A percentile compares a stretch with the other conserved stretches of the same genome.
phyloP scores from a whole-genome alignment of 148 eudicot genomes.

The Hydrangea macrophylla region DNA sequence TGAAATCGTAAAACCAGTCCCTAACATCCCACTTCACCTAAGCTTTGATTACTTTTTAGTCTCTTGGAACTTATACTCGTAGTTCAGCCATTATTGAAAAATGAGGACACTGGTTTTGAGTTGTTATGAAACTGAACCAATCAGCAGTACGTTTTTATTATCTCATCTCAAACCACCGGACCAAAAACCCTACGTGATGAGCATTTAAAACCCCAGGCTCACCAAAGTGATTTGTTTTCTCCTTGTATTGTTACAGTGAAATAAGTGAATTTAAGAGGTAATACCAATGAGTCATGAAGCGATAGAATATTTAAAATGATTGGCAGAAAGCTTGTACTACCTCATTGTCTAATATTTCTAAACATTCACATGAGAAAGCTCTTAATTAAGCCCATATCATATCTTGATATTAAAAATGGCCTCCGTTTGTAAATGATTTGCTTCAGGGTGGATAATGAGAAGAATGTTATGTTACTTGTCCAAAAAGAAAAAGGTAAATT shows the following conservation, averaged over 20 bases:
- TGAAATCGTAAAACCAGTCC: neutral
- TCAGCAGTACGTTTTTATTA: too few species aligned
- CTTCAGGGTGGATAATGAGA: neutral
- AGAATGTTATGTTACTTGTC: neutral
- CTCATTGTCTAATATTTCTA: neutral
- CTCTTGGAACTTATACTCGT: too few species aligned
- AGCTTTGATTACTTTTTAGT: neutral
- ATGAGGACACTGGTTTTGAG: neutral
- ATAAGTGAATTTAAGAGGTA: too few species aligned
- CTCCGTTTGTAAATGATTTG: neutral
- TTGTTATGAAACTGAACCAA: neutral
- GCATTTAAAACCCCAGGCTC: too few species aligned
- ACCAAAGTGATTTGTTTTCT: too few species aligned
- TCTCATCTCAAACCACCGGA: too few species aligned
- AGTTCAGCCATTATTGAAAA: neutral
- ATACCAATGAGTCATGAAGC: too few species aligned
- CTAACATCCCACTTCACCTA: neutral
- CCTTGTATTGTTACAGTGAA: too few species aligned
- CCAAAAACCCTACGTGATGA: too few species aligned
- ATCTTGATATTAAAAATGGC: constrained; percentile 1
- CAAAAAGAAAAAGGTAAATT: neutral
- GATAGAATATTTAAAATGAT: neutral
- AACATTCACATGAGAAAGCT: neutral
- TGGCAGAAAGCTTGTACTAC: neutral
- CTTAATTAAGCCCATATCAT: neutral